Percentiles rank a stretch among this genome's conserved stretches.
Evolutionary conservation across 176 grass and related monocot species (phyloP).

Genomic region (Tillandsia fasciculata): DNA sequence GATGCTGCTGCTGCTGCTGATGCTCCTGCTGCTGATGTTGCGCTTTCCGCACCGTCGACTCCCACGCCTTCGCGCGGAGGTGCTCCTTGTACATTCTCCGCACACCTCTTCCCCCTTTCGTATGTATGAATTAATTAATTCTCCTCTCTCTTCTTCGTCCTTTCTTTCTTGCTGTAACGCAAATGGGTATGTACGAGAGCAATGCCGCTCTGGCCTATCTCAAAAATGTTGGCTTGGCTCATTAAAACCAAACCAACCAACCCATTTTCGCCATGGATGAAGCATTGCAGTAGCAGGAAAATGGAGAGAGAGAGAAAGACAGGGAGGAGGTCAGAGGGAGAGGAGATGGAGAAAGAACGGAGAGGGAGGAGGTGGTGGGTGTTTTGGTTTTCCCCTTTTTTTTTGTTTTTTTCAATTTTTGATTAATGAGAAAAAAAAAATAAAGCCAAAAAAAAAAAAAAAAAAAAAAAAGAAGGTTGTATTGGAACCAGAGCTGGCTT

Average conservation of each 20-base stretch:
- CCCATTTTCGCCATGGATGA: constrained; percentile 28
- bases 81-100: constrained; percentile 45
- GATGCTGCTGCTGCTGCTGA: not conserved
- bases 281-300: constrained; percentile 7
- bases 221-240: not conserved
- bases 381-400: not conserved
- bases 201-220: not conserved
- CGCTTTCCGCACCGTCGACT: constrained; percentile 40
- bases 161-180: not conserved
- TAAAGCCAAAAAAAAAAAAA: constrained; percentile 2
- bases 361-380: not conserved
- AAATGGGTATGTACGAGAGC: not conserved
- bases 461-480: constrained; percentile 8
- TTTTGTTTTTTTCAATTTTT: constrained; percentile 1
- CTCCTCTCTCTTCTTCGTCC: not conserved
- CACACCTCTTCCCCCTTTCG: constrained; percentile 11
- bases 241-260: not conserved
- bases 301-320: constrained; percentile 7
- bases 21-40: constrained; percentile 7
- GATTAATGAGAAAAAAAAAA: not conserved
- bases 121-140: not conserved
- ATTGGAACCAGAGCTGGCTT: not conserved
- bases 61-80: constrained; percentile 42
- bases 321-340: not conserved
- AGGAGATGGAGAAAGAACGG: not conserved